Conservation (phyloP, 495 filamentous ascomycete species). For the Amniculicola lignicola region DNA sequence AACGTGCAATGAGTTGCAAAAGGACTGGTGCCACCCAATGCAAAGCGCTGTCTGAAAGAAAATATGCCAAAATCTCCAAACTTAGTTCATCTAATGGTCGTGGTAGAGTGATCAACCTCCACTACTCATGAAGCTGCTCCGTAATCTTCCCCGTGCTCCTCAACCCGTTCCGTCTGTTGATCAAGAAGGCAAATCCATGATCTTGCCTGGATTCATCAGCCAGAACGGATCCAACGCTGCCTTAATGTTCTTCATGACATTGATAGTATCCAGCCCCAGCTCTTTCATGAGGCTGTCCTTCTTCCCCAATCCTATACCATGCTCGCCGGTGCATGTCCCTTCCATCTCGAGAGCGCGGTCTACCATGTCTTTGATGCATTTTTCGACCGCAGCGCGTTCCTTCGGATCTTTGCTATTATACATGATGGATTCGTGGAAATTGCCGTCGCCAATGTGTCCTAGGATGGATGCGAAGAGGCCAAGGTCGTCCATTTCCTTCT, state of each 20-base stretch:
- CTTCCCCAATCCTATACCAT: conserved; percentile 86
- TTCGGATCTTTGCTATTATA: conserved; percentile 65
- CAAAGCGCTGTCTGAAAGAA: too few relatives aligned
- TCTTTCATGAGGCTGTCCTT: conserved; percentile 76
- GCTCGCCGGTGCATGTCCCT: conserved; percentile 87
- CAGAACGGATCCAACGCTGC: conserved; percentile 79
- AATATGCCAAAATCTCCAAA: too few relatives aligned
- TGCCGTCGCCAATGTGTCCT: conserved; percentile 84
- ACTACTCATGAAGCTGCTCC: too few relatives aligned
- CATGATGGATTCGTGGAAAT: conserved; percentile 88
- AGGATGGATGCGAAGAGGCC: conserved; percentile 83
- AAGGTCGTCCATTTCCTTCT: conserved; percentile 81
- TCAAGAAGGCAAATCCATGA: conserved; percentile 57
- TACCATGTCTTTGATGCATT: conserved; percentile 84
- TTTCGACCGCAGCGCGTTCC: conserved; percentile 70
- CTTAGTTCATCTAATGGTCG: too few relatives aligned
- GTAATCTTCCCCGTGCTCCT: too few relatives aligned
- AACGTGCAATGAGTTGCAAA: too few relatives aligned
- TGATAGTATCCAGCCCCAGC: conserved; percentile 75
- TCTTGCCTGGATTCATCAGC: conserved; percentile 91
- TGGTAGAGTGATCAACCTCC: too few relatives aligned
- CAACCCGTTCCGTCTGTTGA: too few relatives aligned
- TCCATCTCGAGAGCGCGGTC: conserved; percentile 86
- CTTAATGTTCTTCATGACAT: conserved; percentile 84
- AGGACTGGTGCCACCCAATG: too few relatives aligned